Conservation (phyloP, 345 rosid genomes). For the Crucihimalaya himalaica region DNA sequence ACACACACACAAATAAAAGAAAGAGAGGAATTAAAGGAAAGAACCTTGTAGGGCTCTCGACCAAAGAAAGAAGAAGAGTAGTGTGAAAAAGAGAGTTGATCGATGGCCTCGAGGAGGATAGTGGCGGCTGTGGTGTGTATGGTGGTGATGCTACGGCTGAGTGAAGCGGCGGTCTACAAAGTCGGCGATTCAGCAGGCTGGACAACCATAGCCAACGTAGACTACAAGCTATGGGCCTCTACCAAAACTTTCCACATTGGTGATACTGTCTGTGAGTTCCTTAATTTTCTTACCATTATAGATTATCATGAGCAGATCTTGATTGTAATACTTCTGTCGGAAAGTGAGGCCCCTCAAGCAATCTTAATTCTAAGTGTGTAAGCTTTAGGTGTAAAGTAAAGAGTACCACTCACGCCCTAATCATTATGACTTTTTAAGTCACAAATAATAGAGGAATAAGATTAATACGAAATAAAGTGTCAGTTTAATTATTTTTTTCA, state of each 20-base stretch:
- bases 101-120: conserved; percentile 22
- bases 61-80: conserved; percentile 8
- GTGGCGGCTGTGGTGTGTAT: conserved; percentile 21
- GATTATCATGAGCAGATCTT: conserved; percentile 2
- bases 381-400: conserved; percentile 23
- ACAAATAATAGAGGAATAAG: background rate
- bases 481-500: background rate
- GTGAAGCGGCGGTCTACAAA: conserved; percentile 62
- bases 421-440: conserved; percentile 8
- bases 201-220: conserved; percentile 83
- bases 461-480: background rate
- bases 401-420: conserved; percentile 27
- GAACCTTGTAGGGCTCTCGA: background rate
- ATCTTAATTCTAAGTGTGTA: conserved; percentile 7
- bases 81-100: background rate
- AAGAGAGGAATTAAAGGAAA: conserved; percentile 6
- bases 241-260: conserved; percentile 72
- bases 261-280: conserved; percentile 64
- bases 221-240: conserved; percentile 88
- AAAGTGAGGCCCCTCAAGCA: conserved; percentile 10
- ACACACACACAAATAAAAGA: background rate
- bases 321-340: background rate
- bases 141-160: conserved; percentile 32
- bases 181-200: conserved; percentile 92
- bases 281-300: background rate